Conservation (phyloP, 2,329 filamentous ascomycete species). For the Biscogniauxia mediterranea region DNA sequence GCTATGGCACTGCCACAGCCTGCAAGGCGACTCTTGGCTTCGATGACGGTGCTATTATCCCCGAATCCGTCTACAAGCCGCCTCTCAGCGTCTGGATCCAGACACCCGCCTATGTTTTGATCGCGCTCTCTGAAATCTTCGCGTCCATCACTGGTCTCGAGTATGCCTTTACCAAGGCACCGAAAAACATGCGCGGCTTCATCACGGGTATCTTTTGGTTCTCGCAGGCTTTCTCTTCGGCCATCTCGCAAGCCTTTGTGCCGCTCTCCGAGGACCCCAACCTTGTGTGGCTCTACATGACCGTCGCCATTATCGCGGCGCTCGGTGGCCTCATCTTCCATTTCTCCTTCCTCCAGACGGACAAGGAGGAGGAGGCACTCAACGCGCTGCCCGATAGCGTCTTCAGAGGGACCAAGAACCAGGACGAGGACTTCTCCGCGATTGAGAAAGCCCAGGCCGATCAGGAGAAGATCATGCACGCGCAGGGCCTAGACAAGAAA, state of each 20-base stretch:
- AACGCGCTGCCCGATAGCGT: constrained; percentile 52
- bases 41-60: constrained; percentile 8
- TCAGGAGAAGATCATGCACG: constrained; percentile 23
- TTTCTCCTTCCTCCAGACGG: constrained; percentile 60
- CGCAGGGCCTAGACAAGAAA: neutral
- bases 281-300: constrained; percentile 71
- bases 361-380: constrained; percentile 63
- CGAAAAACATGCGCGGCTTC: constrained; percentile 72
- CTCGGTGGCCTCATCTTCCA: constrained; percentile 66
- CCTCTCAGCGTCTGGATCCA: constrained; percentile 64
- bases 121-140: constrained; percentile 49
- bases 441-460: constrained; percentile 24
- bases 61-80: constrained; percentile 27
- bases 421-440: constrained; percentile 25
- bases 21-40: constrained; percentile 21
- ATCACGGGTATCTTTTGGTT: constrained; percentile 68
- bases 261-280: constrained; percentile 59
- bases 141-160: constrained; percentile 60
- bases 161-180: constrained; percentile 75
- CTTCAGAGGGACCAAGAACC: constrained; percentile 28
- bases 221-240: constrained; percentile 65
- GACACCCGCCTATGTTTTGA: constrained; percentile 47
- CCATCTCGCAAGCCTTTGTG: constrained; percentile 64
- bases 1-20: constrained; percentile 46
- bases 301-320: constrained; percentile 64